Conservation (phyloP, 2,329 filamentous ascomycete species). For the Colletotrichum godetiae region DNA sequence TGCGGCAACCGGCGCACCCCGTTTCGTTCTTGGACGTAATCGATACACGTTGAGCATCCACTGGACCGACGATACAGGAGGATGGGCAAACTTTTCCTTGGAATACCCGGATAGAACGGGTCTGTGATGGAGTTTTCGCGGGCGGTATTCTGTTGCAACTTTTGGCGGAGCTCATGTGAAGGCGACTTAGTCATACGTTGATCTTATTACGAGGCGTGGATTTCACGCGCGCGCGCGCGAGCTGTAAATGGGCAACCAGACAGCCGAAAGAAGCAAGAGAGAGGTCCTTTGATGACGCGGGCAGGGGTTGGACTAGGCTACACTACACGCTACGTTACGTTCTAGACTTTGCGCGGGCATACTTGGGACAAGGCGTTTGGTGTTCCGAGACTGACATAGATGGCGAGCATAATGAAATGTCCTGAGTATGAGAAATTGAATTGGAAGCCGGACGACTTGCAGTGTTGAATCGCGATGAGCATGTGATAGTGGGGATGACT, state of each 20-base stretch:
- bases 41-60: background rate
- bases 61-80: background rate
- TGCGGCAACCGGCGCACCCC: background rate
- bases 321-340: slow-evolving; percentile 16
- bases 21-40: background rate
- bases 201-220: background rate
- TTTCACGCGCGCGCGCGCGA: background rate
- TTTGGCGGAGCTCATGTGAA: background rate
- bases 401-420: slow-evolving; percentile 35
- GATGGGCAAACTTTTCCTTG: slow-evolving; percentile 13
- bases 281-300: background rate
- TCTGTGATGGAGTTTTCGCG: slow-evolving; percentile 4
- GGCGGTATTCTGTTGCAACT: background rate
- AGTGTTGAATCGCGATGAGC: background rate
- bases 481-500: background rate
- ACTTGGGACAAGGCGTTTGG: slow-evolving; percentile 25
- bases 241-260: background rate
- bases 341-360: slow-evolving; percentile 34
- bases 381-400: slow-evolving; percentile 36
- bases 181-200: background rate
- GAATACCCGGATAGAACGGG: slow-evolving; percentile 35
- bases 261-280: slow-evolving; percentile 1
- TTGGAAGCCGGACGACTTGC: background rate
- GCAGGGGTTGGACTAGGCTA: slow-evolving; percentile 10
- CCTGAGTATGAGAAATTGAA: slow-evolving; percentile 6